Evolutionary conservation across 768 basidiomycete genomes (phyloP).

Genomic region (Agaricus bisporus): DNA sequence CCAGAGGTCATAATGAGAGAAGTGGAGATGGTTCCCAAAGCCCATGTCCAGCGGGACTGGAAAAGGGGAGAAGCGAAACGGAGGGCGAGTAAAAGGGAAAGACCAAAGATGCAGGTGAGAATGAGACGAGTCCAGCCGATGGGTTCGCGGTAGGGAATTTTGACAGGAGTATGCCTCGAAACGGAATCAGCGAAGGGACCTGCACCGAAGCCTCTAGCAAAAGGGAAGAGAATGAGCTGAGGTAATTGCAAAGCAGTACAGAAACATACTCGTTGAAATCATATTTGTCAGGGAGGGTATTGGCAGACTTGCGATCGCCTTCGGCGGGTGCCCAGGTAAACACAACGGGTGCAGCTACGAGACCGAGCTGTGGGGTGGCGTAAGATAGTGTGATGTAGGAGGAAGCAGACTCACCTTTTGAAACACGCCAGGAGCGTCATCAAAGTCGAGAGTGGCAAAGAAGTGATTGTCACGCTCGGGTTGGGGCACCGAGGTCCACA

Average conservation of each 20-base stretch:
- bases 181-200: constrained; percentile 71
- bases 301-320: constrained; percentile 58
- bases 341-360: constrained; percentile 82
- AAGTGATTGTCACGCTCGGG: constrained; percentile 76
- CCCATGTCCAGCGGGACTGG: constrained; percentile 76
- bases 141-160: constrained; percentile 79
- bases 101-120: constrained; percentile 36
- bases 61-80: constrained; percentile 63
- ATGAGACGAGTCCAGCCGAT: constrained; percentile 62
- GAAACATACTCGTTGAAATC: constrained; percentile 67
- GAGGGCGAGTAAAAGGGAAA: constrained; percentile 44
- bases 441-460: constrained; percentile 90
- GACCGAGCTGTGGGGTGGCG: constrained; percentile 50
- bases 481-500: constrained; percentile 65
- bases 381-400: background rate
- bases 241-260: background rate
- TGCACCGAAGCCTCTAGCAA: constrained; percentile 74
- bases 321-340: constrained; percentile 66
- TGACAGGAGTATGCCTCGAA: constrained; percentile 66
- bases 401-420: constrained; percentile 49
- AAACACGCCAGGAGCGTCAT: constrained; percentile 69
- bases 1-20: constrained; percentile 87
- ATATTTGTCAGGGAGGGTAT: constrained; percentile 54
- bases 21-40: constrained; percentile 45
- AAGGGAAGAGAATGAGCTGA: background rate